Conservation (phyloP, 371 early-diverging fungal genomes). For the Syncephalastrum contaminatum region DNA sequence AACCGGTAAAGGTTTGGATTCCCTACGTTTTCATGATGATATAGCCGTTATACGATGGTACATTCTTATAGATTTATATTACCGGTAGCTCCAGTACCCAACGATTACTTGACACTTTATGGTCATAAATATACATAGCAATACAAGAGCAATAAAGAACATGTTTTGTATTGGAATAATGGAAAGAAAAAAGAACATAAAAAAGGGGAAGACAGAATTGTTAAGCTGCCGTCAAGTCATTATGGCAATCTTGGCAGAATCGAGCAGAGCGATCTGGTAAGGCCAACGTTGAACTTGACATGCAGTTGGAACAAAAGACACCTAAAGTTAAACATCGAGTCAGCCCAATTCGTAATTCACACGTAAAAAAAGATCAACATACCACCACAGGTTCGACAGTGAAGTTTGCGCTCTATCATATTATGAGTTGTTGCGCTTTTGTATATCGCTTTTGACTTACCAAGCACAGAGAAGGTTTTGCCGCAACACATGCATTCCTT, state of each 20-base stretch:
- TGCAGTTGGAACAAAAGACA: conserved; percentile 31
- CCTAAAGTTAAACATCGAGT: conserved; percentile 14
- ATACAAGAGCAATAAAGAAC: too few relatives aligned
- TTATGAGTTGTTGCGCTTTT: conserved; percentile 1
- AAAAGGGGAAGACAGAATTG: too few relatives aligned
- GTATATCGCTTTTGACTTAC: conserved; percentile 20
- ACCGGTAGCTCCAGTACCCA: conserved; percentile 7
- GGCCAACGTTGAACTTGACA: conserved; percentile 19
- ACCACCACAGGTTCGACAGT: conserved; percentile 51
- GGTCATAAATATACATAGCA: too few relatives aligned
- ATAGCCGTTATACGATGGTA: too few relatives aligned
- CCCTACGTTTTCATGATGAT: conserved; percentile 1
- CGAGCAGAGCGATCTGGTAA: conserved; percentile 32
- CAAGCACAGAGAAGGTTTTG: conserved; percentile 59
- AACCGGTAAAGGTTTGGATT: conserved; percentile 18
- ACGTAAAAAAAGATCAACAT: conserved; percentile 5
- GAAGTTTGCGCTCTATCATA: conserved; percentile 32
- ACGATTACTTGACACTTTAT: conserved; percentile 2
- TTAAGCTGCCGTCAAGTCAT: neutral
- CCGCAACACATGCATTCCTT: conserved; percentile 62
- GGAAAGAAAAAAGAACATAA: too few relatives aligned
- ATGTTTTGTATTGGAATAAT: too few relatives aligned
- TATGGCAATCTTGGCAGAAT: conserved; percentile 30
- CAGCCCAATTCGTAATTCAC: neutral
- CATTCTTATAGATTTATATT: neutral